Evolutionary conservation across 495 filamentous ascomycete species (phyloP).

Genomic region (Lasiosphaeria hispida): DNA sequence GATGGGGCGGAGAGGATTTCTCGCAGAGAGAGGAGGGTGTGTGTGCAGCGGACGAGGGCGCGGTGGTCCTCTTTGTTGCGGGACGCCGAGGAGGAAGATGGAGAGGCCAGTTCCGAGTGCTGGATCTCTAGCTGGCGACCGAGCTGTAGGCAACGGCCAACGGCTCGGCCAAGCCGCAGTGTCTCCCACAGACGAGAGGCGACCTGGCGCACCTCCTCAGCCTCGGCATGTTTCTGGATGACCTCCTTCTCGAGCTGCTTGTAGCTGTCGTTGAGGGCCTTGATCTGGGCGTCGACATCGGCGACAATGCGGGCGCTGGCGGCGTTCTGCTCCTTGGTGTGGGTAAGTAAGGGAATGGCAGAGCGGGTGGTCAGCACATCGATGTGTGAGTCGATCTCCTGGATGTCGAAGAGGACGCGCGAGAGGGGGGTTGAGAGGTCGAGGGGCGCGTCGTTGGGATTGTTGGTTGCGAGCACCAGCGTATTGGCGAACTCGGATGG

Average conservation of each 20-base stretch:
- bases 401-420: conserved; percentile 91
- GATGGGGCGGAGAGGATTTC: conserved; percentile 65
- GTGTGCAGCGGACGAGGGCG: conserved; percentile 72
- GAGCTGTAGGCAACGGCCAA: conserved; percentile 71
- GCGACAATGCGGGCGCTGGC: conserved; percentile 66
- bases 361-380: conserved; percentile 82
- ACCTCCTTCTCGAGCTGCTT: conserved; percentile 80
- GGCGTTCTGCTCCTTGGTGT: conserved; percentile 69
- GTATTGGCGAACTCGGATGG: conserved; percentile 80
- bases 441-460: conserved; percentile 81
- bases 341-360: conserved; percentile 75
- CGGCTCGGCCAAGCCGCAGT: conserved; percentile 71
- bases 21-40: conserved; percentile 69
- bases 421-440: conserved; percentile 94
- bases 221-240: conserved; percentile 72
- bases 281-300: conserved; percentile 72
- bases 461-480: conserved; percentile 85
- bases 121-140: conserved; percentile 87
- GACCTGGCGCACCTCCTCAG: conserved; percentile 71
- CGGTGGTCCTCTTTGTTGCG: conserved; percentile 65
- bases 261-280: conserved; percentile 77
- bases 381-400: conserved; percentile 96
- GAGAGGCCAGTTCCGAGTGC: conserved; percentile 48
- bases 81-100: conserved; percentile 19
- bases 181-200: conserved; percentile 74